Percentiles rank a stretch among this genome's conserved stretches.
Conservation (phyloP, 2,329 filamentous ascomycete genomes). For the Colletotrichum sp. region DNA sequence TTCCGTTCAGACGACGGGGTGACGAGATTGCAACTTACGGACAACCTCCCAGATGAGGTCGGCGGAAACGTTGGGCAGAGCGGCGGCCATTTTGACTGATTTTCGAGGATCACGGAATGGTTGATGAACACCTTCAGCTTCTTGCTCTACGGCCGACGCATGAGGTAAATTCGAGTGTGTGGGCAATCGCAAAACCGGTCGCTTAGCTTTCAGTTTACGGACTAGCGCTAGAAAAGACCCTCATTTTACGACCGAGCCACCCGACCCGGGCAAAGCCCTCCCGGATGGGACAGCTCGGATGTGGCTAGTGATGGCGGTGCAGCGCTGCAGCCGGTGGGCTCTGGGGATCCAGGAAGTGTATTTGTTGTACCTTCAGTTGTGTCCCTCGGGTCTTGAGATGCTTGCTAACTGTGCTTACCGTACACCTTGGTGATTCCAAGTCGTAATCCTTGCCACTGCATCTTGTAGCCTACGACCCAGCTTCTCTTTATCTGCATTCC, state of each 20-base stretch:
- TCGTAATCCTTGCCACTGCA: neutral
- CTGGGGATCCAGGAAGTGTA: neutral
- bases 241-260: constrained; percentile 3
- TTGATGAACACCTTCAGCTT: constrained; percentile 23
- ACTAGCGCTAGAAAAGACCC: neutral
- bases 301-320: constrained; percentile 19
- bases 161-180: constrained; percentile 35
- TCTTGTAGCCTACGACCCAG: neutral
- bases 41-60: constrained; percentile 95
- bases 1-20: neutral
- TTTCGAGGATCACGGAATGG: constrained; percentile 33
- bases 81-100: constrained; percentile 61
- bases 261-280: constrained; percentile 16
- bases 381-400: neutral
- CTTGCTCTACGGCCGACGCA: constrained; percentile 25
- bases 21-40: constrained; percentile 68
- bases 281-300: neutral
- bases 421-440: neutral
- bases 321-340: neutral
- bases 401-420: neutral
- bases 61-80: constrained; percentile 77
- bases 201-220: constrained; percentile 30
- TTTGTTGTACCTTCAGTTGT: neutral
- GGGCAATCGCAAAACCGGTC: constrained; percentile 32
- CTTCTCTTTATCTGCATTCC: neutral